Percentiles rank a stretch among this genome's conserved stretches.
phyloP scores from a whole-genome alignment of 306 rosid genomes.

The Prunus mira region DNA sequence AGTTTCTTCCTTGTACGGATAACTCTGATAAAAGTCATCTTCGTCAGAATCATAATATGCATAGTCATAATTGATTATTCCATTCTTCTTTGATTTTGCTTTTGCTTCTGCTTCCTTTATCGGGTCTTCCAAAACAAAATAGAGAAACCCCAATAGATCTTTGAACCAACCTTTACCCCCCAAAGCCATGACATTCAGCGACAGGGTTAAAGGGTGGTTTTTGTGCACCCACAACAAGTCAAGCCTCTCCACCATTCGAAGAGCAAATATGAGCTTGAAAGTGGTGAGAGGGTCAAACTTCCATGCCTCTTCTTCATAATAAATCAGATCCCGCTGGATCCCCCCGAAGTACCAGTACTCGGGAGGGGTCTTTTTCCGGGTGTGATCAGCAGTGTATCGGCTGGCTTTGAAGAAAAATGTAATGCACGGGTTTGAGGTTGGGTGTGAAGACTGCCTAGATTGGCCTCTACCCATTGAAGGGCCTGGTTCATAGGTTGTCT shows the following conservation, averaged over 20 bases:
- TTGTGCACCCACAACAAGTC: background rate
- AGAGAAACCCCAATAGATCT: background rate
- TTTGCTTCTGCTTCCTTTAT: background rate
- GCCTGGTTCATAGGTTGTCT: background rate
- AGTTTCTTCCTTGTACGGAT: background rate
- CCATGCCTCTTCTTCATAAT: background rate
- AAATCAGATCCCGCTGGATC: background rate
- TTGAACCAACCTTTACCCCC: background rate
- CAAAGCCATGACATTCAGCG: background rate
- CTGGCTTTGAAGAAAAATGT: background rate
- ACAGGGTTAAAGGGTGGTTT: background rate
- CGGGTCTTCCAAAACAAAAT: background rate
- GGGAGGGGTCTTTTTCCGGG: too few species aligned
- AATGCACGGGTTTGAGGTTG: background rate
- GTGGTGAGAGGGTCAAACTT: background rate
- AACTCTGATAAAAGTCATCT: too few species aligned
- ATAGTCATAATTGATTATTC: too few species aligned
- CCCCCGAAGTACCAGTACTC: too few species aligned
- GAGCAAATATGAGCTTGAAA: background rate
- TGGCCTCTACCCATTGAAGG: background rate
- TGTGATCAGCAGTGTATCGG: too few species aligned
- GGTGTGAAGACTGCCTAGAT: background rate
- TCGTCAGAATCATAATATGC: too few species aligned
- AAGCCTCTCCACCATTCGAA: background rate
- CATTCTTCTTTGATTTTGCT: too few species aligned